Conservation (phyloP, 2,329 filamentous ascomycete genomes). For the Trichoderma breve region DNA sequence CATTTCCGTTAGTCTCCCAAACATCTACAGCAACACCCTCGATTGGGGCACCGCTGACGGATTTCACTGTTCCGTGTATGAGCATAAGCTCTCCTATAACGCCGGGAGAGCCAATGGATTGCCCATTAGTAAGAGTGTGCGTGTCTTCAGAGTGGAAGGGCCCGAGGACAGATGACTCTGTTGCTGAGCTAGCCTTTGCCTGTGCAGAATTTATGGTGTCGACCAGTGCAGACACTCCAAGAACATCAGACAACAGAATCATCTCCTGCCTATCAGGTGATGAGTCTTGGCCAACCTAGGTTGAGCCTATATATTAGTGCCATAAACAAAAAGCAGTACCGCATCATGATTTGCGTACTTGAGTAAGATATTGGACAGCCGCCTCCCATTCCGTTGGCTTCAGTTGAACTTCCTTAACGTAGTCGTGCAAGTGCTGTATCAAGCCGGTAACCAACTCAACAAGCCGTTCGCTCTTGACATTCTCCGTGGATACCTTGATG, state of each 20-base stretch:
- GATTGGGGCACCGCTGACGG: background rate
- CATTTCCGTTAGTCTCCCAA: background rate
- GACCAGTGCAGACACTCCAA: background rate
- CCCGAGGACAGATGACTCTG: background rate
- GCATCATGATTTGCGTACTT: background rate
- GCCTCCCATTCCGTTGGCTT: background rate
- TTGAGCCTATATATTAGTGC: background rate
- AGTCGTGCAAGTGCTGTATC: background rate
- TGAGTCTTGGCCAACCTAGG: background rate
- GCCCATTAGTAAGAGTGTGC: background rate
- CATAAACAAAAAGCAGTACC: background rate
- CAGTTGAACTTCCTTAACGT: background rate
- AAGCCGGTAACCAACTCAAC: background rate
- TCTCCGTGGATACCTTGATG: background rate
- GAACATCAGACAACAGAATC: background rate
- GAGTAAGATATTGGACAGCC: background rate
- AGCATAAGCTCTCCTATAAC: background rate
- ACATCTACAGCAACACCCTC: background rate
- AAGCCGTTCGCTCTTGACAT: background rate
- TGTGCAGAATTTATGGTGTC: constrained; percentile 1
- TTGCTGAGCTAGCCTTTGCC: background rate
- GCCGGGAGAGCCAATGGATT: background rate
- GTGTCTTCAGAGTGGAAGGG: background rate
- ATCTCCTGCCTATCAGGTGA: background rate
- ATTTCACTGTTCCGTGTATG: background rate